Evolutionary conservation across 2,329 filamentous ascomycete species (phyloP).

Genomic region (Colletotrichum camelliae): DNA sequence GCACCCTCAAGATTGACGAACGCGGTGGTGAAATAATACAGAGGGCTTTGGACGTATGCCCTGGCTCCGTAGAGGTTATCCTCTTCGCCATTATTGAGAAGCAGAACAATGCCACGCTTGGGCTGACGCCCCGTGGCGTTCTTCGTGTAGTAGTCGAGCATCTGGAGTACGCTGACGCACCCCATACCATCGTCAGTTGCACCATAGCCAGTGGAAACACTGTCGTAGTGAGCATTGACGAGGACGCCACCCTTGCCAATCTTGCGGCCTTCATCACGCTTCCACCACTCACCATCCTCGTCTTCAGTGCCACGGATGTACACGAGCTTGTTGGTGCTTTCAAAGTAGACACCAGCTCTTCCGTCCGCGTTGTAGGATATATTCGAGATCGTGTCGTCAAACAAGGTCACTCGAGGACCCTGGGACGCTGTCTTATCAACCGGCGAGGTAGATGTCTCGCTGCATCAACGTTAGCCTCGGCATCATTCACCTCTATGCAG

Average conservation of each 20-base stretch:
- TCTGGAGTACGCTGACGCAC: slow-evolving; percentile 83
- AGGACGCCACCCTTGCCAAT: slow-evolving; percentile 78
- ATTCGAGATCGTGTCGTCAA: slow-evolving; percentile 82
- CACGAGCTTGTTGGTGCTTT: slow-evolving; percentile 89
- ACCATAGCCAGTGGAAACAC: slow-evolving; percentile 88
- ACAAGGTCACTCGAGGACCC: slow-evolving; percentile 64
- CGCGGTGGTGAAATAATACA: slow-evolving; percentile 80
- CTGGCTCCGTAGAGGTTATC: slow-evolving; percentile 88
- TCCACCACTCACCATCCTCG: slow-evolving; percentile 77
- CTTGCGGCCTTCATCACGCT: slow-evolving; percentile 47
- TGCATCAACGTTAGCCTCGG: neutral
- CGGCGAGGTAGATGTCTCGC: neutral
- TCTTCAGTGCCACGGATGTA: slow-evolving; percentile 87
- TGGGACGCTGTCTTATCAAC: slow-evolving; percentile 20
- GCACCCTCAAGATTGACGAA: slow-evolving; percentile 97
- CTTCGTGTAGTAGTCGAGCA: slow-evolving; percentile 85
- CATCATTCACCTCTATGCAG: neutral
- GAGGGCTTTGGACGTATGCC: slow-evolving; percentile 82
- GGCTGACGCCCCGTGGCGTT: slow-evolving; percentile 66
- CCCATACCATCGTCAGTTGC: slow-evolving; percentile 95
- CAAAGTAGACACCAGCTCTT: slow-evolving; percentile 73
- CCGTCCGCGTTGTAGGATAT: slow-evolving; percentile 64
- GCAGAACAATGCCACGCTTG: slow-evolving; percentile 78
- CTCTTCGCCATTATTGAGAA: slow-evolving; percentile 96
- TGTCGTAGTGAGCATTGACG: slow-evolving; percentile 91